These are phyloP conservation scores for Jamesozyma lodderae DNA, from an alignment of 805 yeast species.

Conservation along the genomic window DNA sequence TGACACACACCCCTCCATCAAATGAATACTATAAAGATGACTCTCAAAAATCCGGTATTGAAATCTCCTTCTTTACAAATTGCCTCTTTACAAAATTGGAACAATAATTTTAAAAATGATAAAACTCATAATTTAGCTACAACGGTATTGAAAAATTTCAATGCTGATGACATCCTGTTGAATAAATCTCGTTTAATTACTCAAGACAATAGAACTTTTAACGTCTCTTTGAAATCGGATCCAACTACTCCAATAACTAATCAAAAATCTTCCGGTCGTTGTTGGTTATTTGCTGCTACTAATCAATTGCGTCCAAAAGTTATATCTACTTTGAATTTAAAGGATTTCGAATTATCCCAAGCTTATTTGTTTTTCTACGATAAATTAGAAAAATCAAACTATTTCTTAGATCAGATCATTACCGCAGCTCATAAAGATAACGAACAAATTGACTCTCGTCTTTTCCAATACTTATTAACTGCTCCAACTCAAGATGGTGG, in stretches of 20 bases:
- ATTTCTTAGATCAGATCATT: constrained; percentile 64
- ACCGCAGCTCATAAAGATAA: constrained; percentile 62
- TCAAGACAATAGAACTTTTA: constrained; percentile 24
- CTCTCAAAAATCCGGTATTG: neutral
- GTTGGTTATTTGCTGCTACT: constrained; percentile 84
- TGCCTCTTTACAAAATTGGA: constrained; percentile 13
- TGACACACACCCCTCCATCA: no score
- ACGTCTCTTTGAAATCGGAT: constrained; percentile 31
- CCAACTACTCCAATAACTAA: constrained; percentile 50
- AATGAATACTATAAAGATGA: no score
- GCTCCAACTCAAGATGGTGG: constrained; percentile 81
- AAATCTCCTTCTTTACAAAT: constrained; percentile 2
- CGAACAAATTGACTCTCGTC: constrained; percentile 59
- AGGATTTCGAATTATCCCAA: constrained; percentile 67
- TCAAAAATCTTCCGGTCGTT: constrained; percentile 71
- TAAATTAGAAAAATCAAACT: constrained; percentile 77
- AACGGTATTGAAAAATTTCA: constrained; percentile 29
- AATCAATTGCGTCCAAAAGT: constrained; percentile 60
- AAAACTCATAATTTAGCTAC: constrained; percentile 28
- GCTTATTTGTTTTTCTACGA: constrained; percentile 76
- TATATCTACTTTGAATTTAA: constrained; percentile 52
- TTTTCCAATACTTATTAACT: constrained; percentile 53
- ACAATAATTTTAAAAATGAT: constrained; percentile 22
- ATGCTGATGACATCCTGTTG: constrained; percentile 29
- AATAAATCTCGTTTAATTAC: constrained; percentile 17